Base-by-base conservation (phyloP, 176 grass and related monocot genomes). In the Ensete glaucum region DNA sequence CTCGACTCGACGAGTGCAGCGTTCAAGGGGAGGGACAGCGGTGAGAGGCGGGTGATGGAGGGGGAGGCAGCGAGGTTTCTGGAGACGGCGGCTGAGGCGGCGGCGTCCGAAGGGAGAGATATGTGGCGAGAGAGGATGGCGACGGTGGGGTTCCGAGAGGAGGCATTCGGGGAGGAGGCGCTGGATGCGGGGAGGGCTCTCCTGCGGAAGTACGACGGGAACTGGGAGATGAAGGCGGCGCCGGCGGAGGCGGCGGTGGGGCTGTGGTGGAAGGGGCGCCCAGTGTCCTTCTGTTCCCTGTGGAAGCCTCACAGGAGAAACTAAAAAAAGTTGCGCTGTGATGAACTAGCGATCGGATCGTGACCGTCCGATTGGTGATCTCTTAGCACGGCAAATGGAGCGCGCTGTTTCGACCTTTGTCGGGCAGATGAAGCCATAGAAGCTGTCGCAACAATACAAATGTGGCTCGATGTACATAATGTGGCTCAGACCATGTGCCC, bases 261-360 rank as follows among this genome's bases (percentile, higher is more conserved):
- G 71, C 67, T 99, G 20, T 56, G 88, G 86, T 99, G 96, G 96
- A 99, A 99, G 79, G 88, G 88, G 11, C 96, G 89, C 49, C 86
- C 83, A 9, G 96, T 91, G 76, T 89, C 84, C 0, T 95, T 99
- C 83, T 99, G 91, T 70, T 99, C 96, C 72, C 83, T 99, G 53
- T 99, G 91, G 96, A 86, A 88, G 55, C 85, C 85, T 64, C 58
- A 63, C n/a, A 10, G 54, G 20, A 2, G 74, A 54, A 24, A 52
- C 52, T 73, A 54, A 29, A 27, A 16, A 16, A 19, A 23, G 16
- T 50, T 11, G 43, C 15, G 13, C 9, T 50, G 16, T 50, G 67
- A 51, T 70, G 67, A 19, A 70, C 43, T 19, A 34, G 5, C 48
- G 67, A 69, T 69, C 65, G 13, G 16, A 50, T 29, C 67, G 19